Evolutionary conservation across 495 filamentous ascomycete species (phyloP), one percentile per base, ranked within the genome.

Genomic region (Apodospora peruviana): DNA sequence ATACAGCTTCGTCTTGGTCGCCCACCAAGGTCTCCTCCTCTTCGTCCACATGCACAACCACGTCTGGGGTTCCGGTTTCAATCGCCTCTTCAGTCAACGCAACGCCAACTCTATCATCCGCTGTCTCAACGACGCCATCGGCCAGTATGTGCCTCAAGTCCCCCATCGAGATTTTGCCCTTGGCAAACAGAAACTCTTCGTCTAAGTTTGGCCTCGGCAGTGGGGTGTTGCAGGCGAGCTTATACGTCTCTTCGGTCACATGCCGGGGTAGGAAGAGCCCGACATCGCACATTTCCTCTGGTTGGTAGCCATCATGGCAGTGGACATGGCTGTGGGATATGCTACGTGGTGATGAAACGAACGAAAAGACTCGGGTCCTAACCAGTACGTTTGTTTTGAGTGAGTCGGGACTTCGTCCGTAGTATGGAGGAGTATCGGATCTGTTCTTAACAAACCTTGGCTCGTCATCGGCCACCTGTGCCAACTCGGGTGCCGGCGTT

Each of bases 51-150:
- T 21, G 21, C 20, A 18, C 22, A 40, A 52, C 34, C 20, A 59
- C 21, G 57, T 84, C 77, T 11, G 76, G 69, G 9, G 71, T 66
- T 11, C 74, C 71, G 11, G 63, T 55, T 40, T 73, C 74, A 29
- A 77, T 73, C 25, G 70, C 73, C 57, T 85, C 79, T 57, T 85
- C 81, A 18, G 72, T 78, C 32, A 83, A 47, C 40, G 80, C 79
- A n/a, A 84, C 60, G 2, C 76, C 79, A 14, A 68, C 68, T 9
- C 65, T 50, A 3, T 77, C 70, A 29, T 77, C 72, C 4, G 76
- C 22, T 14, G 62, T 61, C 22, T 53, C 57, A n/a, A 56, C 40
- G 25, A 47, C 27, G 43, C 68, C 64, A n/a, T 32, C 36, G 11
- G 29, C 22, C 19, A 36, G 45, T 4, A 47, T 35, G 16, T 52